phyloP scores from a whole-genome alignment of 2,329 filamentous ascomycete species.

The Xylariomycetidae sp. region DNA sequence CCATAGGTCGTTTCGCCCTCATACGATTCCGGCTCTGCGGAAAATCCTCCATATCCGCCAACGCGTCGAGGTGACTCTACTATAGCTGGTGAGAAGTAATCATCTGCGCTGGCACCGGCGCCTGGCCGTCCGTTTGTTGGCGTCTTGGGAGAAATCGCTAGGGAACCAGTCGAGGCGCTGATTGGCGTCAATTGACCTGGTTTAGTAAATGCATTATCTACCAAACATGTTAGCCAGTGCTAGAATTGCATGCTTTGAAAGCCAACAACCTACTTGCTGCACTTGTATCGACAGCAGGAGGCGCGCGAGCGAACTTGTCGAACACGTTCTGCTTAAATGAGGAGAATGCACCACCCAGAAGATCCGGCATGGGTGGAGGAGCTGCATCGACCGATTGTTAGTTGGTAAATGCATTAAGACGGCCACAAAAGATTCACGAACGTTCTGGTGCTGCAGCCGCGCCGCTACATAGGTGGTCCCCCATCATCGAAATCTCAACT shows the following conservation, averaged over 20 bases:
- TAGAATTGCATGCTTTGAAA: no score
- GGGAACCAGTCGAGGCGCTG: constrained; percentile 56
- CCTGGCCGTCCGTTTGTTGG: constrained; percentile 43
- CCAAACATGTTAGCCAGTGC: no score
- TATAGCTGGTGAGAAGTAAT: constrained; percentile 42
- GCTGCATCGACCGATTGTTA: constrained; percentile 9
- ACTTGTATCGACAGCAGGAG: constrained; percentile 51
- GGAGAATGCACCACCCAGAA: constrained; percentile 32
- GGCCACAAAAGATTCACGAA: constrained; percentile 14
- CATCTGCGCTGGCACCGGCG: constrained; percentile 37
- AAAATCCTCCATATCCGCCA: constrained; percentile 46
- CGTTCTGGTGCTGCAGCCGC: constrained; percentile 41
- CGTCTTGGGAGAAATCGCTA: constrained; percentile 59
- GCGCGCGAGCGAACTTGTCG: constrained; percentile 38
- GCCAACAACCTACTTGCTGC: constrained; percentile 49
- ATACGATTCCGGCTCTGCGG: constrained; percentile 29
- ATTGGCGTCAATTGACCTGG: constrained; percentile 59
- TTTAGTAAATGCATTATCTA: constrained; percentile 51
- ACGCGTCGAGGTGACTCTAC: constrained; percentile 40
- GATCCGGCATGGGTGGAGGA: constrained; percentile 20
- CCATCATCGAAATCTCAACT: constrained; percentile 81
- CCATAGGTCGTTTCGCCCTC: constrained; percentile 40
- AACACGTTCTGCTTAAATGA: constrained; percentile 32
- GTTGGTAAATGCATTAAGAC: background rate
- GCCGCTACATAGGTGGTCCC: constrained; percentile 70